These are phyloP conservation scores for Isoetes engelmannii DNA, from an alignment of 83 land plant genomes.

Conservation along the genomic window DNA sequence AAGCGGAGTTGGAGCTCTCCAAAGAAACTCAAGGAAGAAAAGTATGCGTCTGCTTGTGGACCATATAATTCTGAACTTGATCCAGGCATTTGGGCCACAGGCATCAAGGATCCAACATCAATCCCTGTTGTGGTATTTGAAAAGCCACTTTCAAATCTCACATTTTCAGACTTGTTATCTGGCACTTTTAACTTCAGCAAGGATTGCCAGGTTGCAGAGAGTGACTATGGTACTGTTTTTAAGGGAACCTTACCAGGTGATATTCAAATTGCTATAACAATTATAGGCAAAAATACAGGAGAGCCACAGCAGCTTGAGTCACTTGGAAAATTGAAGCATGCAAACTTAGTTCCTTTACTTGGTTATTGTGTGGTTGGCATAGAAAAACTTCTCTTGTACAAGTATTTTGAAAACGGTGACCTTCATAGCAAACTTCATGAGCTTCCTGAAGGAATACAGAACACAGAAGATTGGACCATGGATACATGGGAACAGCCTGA, in stretches of 20 bases:
- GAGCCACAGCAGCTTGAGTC: constrained; percentile 57
- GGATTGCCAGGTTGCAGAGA: constrained; percentile 62
- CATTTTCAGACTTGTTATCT: constrained; percentile 69
- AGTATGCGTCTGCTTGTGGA: constrained; percentile 28
- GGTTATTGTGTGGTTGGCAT: constrained; percentile 80
- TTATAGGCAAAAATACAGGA: constrained; percentile 56
- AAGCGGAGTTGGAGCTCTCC: background rate
- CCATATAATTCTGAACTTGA: constrained; percentile 71
- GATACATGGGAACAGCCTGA: constrained; percentile 69
- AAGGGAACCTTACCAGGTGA: constrained; percentile 69
- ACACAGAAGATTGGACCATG: constrained; percentile 61
- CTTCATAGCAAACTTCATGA: constrained; percentile 69
- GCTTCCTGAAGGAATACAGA: constrained; percentile 43
- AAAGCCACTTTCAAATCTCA: constrained; percentile 83
- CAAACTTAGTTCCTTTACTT: constrained; percentile 67
- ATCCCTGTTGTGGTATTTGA: constrained; percentile 81
- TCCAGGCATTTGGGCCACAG: constrained; percentile 72
- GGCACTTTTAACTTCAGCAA: constrained; percentile 67
- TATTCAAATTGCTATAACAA: constrained; percentile 66
- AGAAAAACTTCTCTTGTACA: constrained; percentile 67
- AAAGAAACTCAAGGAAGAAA: background rate
- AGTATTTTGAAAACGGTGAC: constrained; percentile 72
- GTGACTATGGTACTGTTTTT: constrained; percentile 76
- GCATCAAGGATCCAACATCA: constrained; percentile 53
- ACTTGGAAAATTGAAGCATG: constrained; percentile 66